Conservation (phyloP, 2,329 filamentous ascomycete species). For the Hypoxylon sp. region DNA sequence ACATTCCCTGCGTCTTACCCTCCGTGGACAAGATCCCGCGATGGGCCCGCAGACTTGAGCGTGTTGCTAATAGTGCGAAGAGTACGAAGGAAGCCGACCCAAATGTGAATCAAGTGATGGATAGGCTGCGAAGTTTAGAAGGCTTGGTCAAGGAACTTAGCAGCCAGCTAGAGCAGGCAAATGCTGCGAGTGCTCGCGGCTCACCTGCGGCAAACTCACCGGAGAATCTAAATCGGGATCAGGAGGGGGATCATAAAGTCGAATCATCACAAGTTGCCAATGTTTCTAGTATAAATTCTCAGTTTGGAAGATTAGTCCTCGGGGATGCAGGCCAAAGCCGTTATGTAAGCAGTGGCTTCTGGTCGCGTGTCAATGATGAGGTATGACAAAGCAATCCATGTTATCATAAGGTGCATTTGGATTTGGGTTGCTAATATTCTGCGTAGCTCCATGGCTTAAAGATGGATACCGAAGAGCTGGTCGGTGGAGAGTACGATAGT, state of each 20-base stretch:
- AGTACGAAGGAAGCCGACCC: constrained; percentile 51
- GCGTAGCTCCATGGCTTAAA: constrained; percentile 62
- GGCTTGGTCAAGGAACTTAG: constrained; percentile 66
- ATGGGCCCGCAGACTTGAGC: constrained; percentile 68
- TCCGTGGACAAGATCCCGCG: constrained; percentile 65
- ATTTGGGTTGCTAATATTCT: constrained; percentile 42
- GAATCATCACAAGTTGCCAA: constrained; percentile 20
- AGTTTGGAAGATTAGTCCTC: constrained; percentile 65
- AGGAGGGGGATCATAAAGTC: constrained; percentile 33
- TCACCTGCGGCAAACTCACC: constrained; percentile 53
- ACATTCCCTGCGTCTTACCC: constrained; percentile 67
- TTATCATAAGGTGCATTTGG: background rate
- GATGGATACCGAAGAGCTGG: constrained; percentile 57
- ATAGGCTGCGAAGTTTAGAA: constrained; percentile 66
- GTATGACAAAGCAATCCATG: constrained; percentile 52
- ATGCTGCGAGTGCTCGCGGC: constrained; percentile 50
- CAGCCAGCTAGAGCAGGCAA: constrained; percentile 62
- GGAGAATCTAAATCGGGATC: constrained; percentile 49
- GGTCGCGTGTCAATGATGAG: constrained; percentile 70
- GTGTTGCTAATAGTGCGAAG: constrained; percentile 57
- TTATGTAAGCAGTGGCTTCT: constrained; percentile 69
- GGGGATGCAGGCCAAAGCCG: constrained; percentile 60
- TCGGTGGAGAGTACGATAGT: constrained; percentile 55
- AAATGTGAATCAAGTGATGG: constrained; percentile 60
- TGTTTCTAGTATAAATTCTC: constrained; percentile 54